Base-by-base conservation (phyloP, 2,329 filamentous ascomycete species). In the Sporothrix sp. region DNA sequence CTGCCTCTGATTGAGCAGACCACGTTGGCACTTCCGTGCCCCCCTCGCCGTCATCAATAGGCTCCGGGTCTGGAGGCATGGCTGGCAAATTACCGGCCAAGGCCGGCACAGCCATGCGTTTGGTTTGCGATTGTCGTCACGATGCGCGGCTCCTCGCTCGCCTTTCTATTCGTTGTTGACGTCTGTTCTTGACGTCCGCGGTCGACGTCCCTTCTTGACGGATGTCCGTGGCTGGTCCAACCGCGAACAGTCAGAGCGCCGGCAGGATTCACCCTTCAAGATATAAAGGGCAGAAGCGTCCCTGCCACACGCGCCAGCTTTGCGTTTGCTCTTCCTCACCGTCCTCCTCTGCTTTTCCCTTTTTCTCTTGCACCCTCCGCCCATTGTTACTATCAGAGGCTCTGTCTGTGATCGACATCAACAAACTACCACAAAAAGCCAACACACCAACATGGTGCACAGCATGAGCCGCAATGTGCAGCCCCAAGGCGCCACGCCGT, bases 11-110 rank as follows among this genome's bases (percentile, higher is more conserved):
- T n/a, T n/a, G n/a, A n/a, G n/a, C n/a, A n/a, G n/a, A n/a, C n/a
- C n/a, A n/a, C n/a, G n/a, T n/a, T n/a, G n/a, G n/a, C n/a, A n/a
- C n/a, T n/a, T n/a, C n/a, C n/a, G n/a, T n/a, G n/a, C n/a, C n/a
- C n/a, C n/a, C n/a, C n/a, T n/a, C n/a, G n/a, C n/a, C n/a, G n/a
- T n/a, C n/a, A n/a, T n/a, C n/a, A n/a, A n/a, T n/a, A n/a, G n/a
- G n/a, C n/a, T n/a, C n/a, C n/a, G n/a, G n/a, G n/a, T n/a, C n/a
- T n/a, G 20, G 25, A 21, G 21, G 3, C 27, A 43, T 32, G 10
- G 40, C 32, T 32, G 40, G 40, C 40, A 43, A 43, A 43, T 32
- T 27, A 32, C 40, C 40, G 32, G n/a, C 40, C 16, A 32, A 25
- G 25, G 30, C 32, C 27, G 40, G 30, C 16, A 43, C 13, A 32